Evolutionary conservation across 1,284 basidiomycete genomes (phyloP), one percentile per base, ranked within the genome.

Genomic region (Ustilago tritici): DNA sequence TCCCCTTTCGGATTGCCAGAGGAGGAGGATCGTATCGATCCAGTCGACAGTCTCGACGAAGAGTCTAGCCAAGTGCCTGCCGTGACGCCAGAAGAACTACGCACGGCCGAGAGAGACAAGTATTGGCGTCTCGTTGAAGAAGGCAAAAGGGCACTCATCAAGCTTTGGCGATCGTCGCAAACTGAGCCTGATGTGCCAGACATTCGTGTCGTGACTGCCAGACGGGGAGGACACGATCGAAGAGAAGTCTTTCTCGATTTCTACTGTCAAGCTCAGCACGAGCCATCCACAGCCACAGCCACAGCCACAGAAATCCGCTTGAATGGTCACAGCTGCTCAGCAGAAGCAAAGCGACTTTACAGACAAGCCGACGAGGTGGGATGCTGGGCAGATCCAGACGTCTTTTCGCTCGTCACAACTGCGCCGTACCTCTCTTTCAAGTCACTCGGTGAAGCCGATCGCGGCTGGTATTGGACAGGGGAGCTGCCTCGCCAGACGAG

Each of bases 231-330:
- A 2, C 73, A 75, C 65, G 76, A 78, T 53, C 61, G 68, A 28
- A 55, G 61, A 23, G 76, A 78, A 49, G 58, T 59, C n/a, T 67
- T 70, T 36, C 52, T 65, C 46, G 76, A 78, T 49, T 78, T 71
- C 34, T 61, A 63, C 56, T 76, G 71, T 32, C 70, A 78, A 53
- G 63, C 69, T 17, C 69, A 65, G 31, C 46, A 70, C 41, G 56
- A 59, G n/a, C 38, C 67, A 2, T 40, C 28, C 23, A 50, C 28
- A 5, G 38, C 31, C 32, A 32, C 35, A 31, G n/a, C 38, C 17
- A 50, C 28, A 9, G 38, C 31, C 32, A 32, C 35, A 31, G n/a
- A 34, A 7, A 35, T 4, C 10, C 17, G 6, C 11, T 35, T 55
- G 31, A 14, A 38, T 17, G 32, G 17, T 59, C 23, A 36, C 56